A percentile compares a stretch with the other conserved stretches of the same genome.
These are phyloP conservation scores for Cyberlindnera suaveolens DNA, from an alignment of 805 yeast species.

Conservation along the genomic window DNA sequence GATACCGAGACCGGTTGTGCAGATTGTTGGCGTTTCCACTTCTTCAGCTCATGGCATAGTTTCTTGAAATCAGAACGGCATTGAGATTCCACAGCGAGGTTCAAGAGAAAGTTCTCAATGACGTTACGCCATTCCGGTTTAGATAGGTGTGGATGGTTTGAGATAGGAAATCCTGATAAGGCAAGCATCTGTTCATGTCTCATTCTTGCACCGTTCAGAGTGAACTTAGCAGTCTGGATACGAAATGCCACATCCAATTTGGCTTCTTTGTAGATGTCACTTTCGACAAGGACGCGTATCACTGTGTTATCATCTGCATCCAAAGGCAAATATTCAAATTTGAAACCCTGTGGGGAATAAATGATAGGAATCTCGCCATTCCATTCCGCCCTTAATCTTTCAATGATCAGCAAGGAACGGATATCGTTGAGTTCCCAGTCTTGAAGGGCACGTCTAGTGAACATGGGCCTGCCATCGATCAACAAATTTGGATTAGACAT, in stretches of 20 bases:
- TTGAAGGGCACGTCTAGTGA: constrained; percentile 53
- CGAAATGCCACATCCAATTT: constrained; percentile 48
- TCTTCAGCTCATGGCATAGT: constrained; percentile 41
- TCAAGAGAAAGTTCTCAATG: constrained; percentile 61
- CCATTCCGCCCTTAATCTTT: constrained; percentile 47
- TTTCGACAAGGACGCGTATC: constrained; percentile 41
- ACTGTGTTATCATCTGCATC: constrained; percentile 47
- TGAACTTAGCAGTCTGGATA: constrained; percentile 54
- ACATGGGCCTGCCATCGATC: constrained; percentile 54
- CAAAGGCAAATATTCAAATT: constrained; percentile 47
- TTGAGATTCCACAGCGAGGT: constrained; percentile 65
- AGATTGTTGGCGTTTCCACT: constrained; percentile 29
- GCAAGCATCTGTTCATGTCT: constrained; percentile 37
- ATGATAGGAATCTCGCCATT: constrained; percentile 42
- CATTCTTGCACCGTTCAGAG: constrained; percentile 50
- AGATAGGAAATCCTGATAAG: constrained; percentile 13
- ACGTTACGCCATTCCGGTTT: constrained; percentile 68
- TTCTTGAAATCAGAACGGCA: constrained; percentile 59
- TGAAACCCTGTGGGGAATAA: constrained; percentile 30
- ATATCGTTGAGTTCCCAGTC: constrained; percentile 72
- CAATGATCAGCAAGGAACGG: constrained; percentile 53
- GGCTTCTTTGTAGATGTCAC: constrained; percentile 64
- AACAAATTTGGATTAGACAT: constrained; percentile 38
- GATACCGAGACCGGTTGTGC: background rate
- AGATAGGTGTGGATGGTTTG: constrained; percentile 25